Evolutionary conservation across 2,329 filamentous ascomycete species (phyloP).

Genomic region (Exophiala oligosperma): DNA sequence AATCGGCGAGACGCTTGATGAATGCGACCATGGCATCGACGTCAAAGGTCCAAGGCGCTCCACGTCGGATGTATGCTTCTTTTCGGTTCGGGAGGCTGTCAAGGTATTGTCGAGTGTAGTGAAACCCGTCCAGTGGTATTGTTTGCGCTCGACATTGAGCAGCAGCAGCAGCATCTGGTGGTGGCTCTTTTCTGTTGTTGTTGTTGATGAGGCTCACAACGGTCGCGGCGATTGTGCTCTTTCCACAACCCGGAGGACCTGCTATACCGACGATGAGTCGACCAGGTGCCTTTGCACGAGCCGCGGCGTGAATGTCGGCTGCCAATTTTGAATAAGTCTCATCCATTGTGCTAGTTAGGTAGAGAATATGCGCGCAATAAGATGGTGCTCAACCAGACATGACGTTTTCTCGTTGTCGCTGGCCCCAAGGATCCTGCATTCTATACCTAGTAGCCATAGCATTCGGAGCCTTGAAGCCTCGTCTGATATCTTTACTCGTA

Average conservation of each 20-base stretch:
- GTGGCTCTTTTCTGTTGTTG: no score
- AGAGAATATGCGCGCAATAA: neutral
- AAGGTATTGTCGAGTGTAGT: conserved; percentile 34
- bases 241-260: conserved; percentile 37
- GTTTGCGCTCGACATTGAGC: conserved; percentile 17
- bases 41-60: conserved; percentile 42
- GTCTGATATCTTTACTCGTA: no score
- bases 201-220: conserved; percentile 33
- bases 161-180: neutral
- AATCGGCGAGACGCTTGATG: conserved; percentile 29
- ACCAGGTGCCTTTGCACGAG: conserved; percentile 1
- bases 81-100: conserved; percentile 35
- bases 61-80: conserved; percentile 38
- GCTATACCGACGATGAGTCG: conserved; percentile 28
- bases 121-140: conserved; percentile 43
- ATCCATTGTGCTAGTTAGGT: conserved; percentile 1
- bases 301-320: neutral
- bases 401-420: no score
- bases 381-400: no score
- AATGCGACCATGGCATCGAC: conserved; percentile 33
- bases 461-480: no score
- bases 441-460: no score
- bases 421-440: no score
- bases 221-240: conserved; percentile 36
- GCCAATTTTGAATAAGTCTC: neutral